Evolutionary conservation across 257 asterid genomes (phyloP), one percentile per base, ranked within the genome.

Genomic region (Capsicum rhomboideum): DNA sequence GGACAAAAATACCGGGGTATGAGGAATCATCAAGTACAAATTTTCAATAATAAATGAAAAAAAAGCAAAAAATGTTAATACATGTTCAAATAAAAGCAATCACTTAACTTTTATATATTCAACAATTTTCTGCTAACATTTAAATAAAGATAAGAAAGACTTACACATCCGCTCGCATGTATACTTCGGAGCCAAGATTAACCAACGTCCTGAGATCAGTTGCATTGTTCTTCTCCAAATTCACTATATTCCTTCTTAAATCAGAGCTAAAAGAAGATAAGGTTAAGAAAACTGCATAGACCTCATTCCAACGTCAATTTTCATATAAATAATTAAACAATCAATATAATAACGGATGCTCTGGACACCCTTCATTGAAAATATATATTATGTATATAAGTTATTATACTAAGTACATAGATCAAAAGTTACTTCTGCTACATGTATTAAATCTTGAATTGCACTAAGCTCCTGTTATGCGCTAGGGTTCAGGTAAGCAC

Each of bases 171-270:
- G 99, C 99, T 91, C 92, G 98, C 88, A 87, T 81, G 81, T 92
- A 96, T 55, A 96, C 91, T 89, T 96, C 99, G 81, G 98, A 91
- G 44, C 98, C 99, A 84, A 94, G 91, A 91, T 96, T 96, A 86
- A 94, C 98, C 87, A 92, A 67, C 10, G 97, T 90, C 89, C 78
- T 89, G 89, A 96, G 85, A 86, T 95, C 91, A 68, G 97, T 91
- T 66, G 93, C 98, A 59, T 91, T 90, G 87, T 96, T 90, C 86
- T 91, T 92, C 93, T 94, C 98, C 90, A 96, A 84, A 84, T 89
- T 94, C 91, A 93, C 98, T 44, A 96, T 94, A 86, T 90, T 96
- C 79, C 86, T 89, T 87, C 88, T 94, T 87, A 96, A 88, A 89
- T 96, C 97, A 84, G 98, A 91, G 97, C 99, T 96, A 88, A 63